Evolutionary conservation across 306 rosid genomes (phyloP).

Genomic region (Malus sylvestris): DNA sequence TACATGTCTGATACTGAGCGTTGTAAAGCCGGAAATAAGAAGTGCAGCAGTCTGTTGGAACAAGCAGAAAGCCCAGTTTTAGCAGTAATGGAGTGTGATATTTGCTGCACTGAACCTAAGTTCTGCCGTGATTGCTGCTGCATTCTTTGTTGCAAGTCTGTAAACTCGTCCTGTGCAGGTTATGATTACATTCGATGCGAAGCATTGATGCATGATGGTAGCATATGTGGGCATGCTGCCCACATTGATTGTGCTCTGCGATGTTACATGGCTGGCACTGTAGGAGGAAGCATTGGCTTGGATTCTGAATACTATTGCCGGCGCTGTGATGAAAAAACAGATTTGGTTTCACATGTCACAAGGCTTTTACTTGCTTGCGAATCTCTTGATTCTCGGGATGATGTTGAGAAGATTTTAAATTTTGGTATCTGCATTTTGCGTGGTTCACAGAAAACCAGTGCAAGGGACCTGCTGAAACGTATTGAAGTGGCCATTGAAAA

Average conservation of each 20-base stretch:
- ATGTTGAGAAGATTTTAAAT: constrained; percentile 46
- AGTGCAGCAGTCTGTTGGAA: constrained; percentile 42
- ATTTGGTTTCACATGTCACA: constrained; percentile 52
- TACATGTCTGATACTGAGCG: constrained; percentile 9
- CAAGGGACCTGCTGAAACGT: constrained; percentile 38
- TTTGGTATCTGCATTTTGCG: constrained; percentile 64
- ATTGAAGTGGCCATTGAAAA: constrained; percentile 47
- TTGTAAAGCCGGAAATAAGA: constrained; percentile 65
- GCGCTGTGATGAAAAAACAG: constrained; percentile 75
- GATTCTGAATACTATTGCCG: constrained; percentile 73
- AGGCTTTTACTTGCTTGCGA: constrained; percentile 44
- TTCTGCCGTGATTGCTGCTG: constrained; percentile 87
- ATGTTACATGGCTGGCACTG: constrained; percentile 60
- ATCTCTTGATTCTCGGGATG: constrained; percentile 42
- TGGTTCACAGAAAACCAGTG: constrained; percentile 46
- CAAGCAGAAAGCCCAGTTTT: constrained; percentile 22
- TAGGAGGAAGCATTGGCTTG: constrained; percentile 59
- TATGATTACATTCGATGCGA: constrained; percentile 66
- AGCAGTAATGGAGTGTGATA: constrained; percentile 50
- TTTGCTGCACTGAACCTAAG: constrained; percentile 64
- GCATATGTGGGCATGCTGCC: constrained; percentile 69
- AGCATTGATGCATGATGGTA: constrained; percentile 23
- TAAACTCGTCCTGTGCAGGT: constrained; percentile 45
- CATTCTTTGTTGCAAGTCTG: constrained; percentile 60
- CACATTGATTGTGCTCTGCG: constrained; percentile 76